These are phyloP conservation scores for Vitis hybrid DNA, from an alignment of 177 flowering plant genomes.

Conservation along the genomic window DNA sequence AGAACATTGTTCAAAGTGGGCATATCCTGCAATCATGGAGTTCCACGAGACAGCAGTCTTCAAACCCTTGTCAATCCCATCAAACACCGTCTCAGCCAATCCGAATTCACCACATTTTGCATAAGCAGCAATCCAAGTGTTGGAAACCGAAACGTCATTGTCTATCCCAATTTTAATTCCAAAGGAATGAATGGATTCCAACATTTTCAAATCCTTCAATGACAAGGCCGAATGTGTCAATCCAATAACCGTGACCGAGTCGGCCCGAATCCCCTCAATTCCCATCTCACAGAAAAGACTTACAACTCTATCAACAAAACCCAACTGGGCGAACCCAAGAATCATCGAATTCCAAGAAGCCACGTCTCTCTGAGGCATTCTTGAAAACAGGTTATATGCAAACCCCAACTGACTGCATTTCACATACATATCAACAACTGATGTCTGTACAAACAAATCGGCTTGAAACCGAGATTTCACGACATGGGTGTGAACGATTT, in stretches of 20 bases:
- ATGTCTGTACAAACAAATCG: conserved; percentile 54
- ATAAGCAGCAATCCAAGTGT: conserved; percentile 61
- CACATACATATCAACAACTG: conserved; percentile 48
- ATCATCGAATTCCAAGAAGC: conserved; percentile 66
- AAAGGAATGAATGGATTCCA: conserved; percentile 43
- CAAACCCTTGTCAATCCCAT: conserved; percentile 25
- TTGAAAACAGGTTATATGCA: conserved; percentile 43
- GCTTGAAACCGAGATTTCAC: conserved; percentile 42
- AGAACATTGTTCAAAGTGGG: conserved; percentile 18
- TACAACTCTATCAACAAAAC: conserved; percentile 26
- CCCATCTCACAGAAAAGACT: conserved; percentile 43
- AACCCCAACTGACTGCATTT: conserved; percentile 36
- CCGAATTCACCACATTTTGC: conserved; percentile 50
- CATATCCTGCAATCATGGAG: conserved; percentile 49
- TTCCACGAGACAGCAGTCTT: conserved; percentile 69
- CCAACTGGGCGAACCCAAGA: conserved; percentile 42
- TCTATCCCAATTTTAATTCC: conserved; percentile 41
- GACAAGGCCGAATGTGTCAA: conserved; percentile 33
- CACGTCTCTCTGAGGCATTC: conserved; percentile 53
- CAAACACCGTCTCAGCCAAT: conserved; percentile 46
- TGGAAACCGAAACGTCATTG: conserved; percentile 45
- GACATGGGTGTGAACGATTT: conserved; percentile 54
- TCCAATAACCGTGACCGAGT: conserved; percentile 47
- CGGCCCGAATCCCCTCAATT: conserved; percentile 34
- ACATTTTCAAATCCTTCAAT: conserved; percentile 18